Evolutionary conservation across 352 stramenopile species (phyloP), one percentile per base, ranked within the genome.

Genomic region (Pythium phragmiticola): DNA sequence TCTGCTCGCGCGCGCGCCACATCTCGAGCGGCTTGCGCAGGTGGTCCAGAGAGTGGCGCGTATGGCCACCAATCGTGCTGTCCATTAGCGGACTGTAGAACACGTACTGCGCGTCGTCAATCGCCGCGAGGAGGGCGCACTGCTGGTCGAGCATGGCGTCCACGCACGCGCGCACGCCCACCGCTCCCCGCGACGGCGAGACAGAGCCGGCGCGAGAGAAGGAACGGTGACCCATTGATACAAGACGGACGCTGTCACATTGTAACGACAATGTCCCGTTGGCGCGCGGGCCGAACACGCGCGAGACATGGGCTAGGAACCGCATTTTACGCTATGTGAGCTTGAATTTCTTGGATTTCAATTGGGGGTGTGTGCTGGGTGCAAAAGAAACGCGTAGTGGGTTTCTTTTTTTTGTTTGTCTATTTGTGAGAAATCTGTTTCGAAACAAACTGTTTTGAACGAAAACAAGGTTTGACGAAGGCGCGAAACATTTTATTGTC

Each of bases 31-130:
- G 84, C 52, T 90, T 92, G 21, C 79, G 73, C 36, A 95, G 46
- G 56, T 95, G 87, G 62, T 95, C 84, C 3, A 95, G 74, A 30
- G 84, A 83, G 65, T 95, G 87, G 37, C 87, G 84, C 33, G 82
- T 86, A 69, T 95, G 87, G 58, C 88, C 79, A 0, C 82, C 87
- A 7, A 92, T 68, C 7, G 79, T 82, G 13, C 68, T 81, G 47
- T 86, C 69, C 41, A 92, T 19, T 11, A 92, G 66, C 17, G 83
- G 69, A 51, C 84, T 92, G 54, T 75, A 56, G 52, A 90, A 95
- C 21, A 63, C 75, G 74, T 94, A 95, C 33, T 78, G 66, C 12
- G 63, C 61, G 54, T 92, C 76, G 43, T 82, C 66, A 30, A 95
- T 39, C 14, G 57, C 45, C 23, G 48, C 12, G 1, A 95, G 65